Percentiles rank a stretch among this genome's conserved stretches.
These are phyloP conservation scores for Quercus wislizeni DNA, from an alignment of 306 rosid species.

Conservation along the genomic window DNA sequence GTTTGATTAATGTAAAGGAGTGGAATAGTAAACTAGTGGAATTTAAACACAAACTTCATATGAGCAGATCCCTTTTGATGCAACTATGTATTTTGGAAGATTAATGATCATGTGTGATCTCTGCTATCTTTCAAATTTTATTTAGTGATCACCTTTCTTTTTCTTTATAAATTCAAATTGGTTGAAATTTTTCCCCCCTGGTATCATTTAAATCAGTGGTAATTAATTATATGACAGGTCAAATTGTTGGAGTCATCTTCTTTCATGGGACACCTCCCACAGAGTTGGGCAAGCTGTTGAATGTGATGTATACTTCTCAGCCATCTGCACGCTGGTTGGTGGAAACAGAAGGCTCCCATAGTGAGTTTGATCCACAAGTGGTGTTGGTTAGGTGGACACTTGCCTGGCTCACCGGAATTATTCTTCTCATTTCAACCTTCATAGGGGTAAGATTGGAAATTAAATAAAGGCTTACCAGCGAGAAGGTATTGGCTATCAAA, in stretches of 20 bases:
- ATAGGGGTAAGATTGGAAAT: slow-evolving; percentile 64
- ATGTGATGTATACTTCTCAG: slow-evolving; percentile 49
- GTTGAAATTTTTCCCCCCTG: neutral
- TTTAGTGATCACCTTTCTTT: neutral
- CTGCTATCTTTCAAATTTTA: neutral
- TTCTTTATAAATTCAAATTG: neutral
- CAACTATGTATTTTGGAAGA: neutral
- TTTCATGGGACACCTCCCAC: slow-evolving; percentile 37
- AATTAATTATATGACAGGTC: slow-evolving; percentile 59
- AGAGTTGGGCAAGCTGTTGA: slow-evolving; percentile 50
- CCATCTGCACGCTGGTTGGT: slow-evolving; percentile 60
- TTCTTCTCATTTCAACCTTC: slow-evolving; percentile 78
- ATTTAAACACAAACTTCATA: neutral
- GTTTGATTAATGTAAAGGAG: neutral
- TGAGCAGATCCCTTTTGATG: neutral
- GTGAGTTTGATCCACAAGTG: slow-evolving; percentile 35
- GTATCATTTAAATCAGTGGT: slow-evolving; percentile 10
- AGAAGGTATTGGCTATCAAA: no score
- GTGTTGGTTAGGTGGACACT: slow-evolving; percentile 67
- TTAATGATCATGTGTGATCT: neutral
- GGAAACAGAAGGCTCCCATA: slow-evolving; percentile 34
- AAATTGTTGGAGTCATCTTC: slow-evolving; percentile 82
- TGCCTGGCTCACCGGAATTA: slow-evolving; percentile 88
- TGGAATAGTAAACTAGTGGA: neutral
- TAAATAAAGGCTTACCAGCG: neutral